Conservation (phyloP, 1,139 yeast species). For the Eremothecium sinecaudum region DNA sequence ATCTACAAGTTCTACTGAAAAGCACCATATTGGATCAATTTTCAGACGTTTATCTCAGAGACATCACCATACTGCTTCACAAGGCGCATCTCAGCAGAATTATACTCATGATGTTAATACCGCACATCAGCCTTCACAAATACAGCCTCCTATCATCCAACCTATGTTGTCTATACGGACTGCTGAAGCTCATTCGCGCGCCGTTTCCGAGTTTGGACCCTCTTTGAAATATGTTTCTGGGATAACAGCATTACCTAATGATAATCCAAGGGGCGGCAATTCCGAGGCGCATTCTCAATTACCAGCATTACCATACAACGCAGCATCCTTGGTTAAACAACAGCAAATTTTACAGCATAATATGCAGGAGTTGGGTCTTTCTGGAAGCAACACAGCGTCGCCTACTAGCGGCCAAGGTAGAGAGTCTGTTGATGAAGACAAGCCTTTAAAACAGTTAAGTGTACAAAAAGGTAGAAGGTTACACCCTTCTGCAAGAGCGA, state of each 20-base stretch:
- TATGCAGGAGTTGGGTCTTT: slow-evolving; percentile 16
- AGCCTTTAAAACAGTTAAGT: slow-evolving; percentile 20
- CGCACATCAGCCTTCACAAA: slow-evolving; percentile 9
- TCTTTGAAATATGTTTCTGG: slow-evolving; percentile 11
- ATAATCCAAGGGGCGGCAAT: neutral
- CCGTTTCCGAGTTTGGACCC: slow-evolving; percentile 36
- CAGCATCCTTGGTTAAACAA: slow-evolving; percentile 27
- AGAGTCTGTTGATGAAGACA: slow-evolving; percentile 13
- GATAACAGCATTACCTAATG: slow-evolving; percentile 4
- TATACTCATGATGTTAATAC: slow-evolving; percentile 5
- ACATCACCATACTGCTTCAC: slow-evolving; percentile 18
- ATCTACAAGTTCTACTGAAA: slow-evolving; percentile 13
- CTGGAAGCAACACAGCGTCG: slow-evolving; percentile 8
- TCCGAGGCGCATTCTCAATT: slow-evolving; percentile 13
- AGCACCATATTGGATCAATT: slow-evolving; percentile 27
- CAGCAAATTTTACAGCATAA: slow-evolving; percentile 22
- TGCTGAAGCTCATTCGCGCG: slow-evolving; percentile 32
- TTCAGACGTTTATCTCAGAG: slow-evolving; percentile 30
- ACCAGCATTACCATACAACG: slow-evolving; percentile 31
- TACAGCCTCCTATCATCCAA: neutral
- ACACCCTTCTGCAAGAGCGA: slow-evolving; percentile 86
- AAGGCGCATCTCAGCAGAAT: slow-evolving; percentile 5
- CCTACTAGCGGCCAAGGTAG: neutral
- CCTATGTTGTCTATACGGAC: slow-evolving; percentile 8
- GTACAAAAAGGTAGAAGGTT: slow-evolving; percentile 33